phyloP scores from a whole-genome alignment of 1,284 basidiomycete genomes.

The Cystobasidium pallidum region DNA sequence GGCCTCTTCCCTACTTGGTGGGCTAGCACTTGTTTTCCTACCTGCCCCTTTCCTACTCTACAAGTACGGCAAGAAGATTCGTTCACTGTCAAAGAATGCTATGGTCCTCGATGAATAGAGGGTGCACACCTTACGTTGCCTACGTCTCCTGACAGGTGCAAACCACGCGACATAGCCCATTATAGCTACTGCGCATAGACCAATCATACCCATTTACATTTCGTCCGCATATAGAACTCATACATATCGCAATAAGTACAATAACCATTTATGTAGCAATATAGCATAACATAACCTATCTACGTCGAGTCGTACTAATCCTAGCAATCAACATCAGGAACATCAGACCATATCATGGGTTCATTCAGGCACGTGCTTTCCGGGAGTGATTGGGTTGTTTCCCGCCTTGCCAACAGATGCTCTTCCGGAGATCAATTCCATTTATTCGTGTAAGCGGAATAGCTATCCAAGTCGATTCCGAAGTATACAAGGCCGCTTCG shows the following conservation, averaged over 20 bases:
- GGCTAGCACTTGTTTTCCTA: constrained; percentile 56
- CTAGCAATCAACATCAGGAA: too few species aligned
- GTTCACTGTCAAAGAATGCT: constrained; percentile 57
- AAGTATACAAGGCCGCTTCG: neutral
- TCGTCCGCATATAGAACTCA: neutral
- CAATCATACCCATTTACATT: neutral
- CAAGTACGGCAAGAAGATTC: constrained; percentile 59
- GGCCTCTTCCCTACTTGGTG: constrained; percentile 58
- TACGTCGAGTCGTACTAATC: too few species aligned
- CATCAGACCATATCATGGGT: too few species aligned
- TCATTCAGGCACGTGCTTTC: neutral
- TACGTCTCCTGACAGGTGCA: too few species aligned
- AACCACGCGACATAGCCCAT: too few species aligned
- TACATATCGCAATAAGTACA: too few species aligned
- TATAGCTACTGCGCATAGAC: too few species aligned
- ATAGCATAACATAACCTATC: too few species aligned
- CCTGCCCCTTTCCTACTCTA: constrained; percentile 57
- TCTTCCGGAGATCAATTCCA: neutral
- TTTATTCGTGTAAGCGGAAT: neutral
- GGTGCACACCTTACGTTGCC: too few species aligned
- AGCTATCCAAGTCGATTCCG: too few species aligned
- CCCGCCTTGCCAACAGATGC: neutral
- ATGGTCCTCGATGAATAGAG: constrained; percentile 34
- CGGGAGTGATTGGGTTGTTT: neutral
- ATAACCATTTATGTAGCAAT: too few species aligned